A percentile compares a stretch with the other conserved stretches of the same genome.
Evolutionary conservation across 2,329 filamentous ascomycete species (phyloP).

Genomic region (Ceratocystis huliohia): DNA sequence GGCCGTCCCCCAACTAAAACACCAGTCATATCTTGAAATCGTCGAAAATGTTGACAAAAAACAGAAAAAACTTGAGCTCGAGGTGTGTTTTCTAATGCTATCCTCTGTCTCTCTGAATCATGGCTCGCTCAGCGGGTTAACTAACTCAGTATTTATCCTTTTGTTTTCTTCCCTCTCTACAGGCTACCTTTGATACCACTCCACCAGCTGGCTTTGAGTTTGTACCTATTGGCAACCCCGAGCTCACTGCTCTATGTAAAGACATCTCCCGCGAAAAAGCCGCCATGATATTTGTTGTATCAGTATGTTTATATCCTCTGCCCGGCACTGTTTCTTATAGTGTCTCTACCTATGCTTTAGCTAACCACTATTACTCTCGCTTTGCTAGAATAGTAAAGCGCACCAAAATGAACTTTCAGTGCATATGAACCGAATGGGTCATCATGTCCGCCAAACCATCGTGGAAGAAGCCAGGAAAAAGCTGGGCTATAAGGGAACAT

Average conservation of each 20-base stretch:
- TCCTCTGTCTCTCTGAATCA: background rate
- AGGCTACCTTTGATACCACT: constrained; percentile 40
- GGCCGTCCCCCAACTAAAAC: constrained; percentile 37
- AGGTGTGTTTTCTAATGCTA: constrained; percentile 33
- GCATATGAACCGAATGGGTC: constrained; percentile 47
- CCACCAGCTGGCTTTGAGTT: constrained; percentile 52
- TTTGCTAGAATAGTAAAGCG: constrained; percentile 27
- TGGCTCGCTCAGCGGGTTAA: background rate
- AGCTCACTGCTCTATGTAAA: constrained; percentile 49
- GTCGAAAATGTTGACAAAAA: constrained; percentile 53
- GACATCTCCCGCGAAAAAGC: constrained; percentile 49
- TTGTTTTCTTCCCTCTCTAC: background rate
- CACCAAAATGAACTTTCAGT: constrained; percentile 32
- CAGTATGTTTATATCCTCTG: constrained; percentile 33
- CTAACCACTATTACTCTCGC: constrained; percentile 1
- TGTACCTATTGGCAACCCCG: constrained; percentile 49
- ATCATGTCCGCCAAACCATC: constrained; percentile 47
- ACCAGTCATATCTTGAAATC: constrained; percentile 51
- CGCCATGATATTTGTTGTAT: constrained; percentile 55
- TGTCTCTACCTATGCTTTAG: background rate
- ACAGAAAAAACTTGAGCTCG: constrained; percentile 45
- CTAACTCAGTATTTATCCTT: constrained; percentile 18
- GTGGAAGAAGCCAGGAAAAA: constrained; percentile 40
- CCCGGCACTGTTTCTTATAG: constrained; percentile 1
- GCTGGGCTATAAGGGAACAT: constrained; percentile 23